Evolutionary conservation across 1,284 basidiomycete species (phyloP).

Genomic region (Tilletia horrida): DNA sequence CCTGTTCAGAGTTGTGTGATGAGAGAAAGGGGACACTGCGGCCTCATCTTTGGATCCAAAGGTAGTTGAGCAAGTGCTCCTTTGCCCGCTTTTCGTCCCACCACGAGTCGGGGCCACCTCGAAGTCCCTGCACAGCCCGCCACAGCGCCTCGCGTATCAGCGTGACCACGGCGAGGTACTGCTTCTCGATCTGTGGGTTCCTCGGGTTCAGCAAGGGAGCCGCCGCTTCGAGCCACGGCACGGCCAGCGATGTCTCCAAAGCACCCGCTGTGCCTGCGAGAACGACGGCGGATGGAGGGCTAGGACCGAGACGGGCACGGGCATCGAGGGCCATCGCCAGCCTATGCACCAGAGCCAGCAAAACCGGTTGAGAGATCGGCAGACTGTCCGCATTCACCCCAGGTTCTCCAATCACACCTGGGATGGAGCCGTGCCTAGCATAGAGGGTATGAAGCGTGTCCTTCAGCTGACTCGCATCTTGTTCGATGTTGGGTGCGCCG

Average conservation of each 20-base stretch:
- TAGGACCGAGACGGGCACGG: not conserved
- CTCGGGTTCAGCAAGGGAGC: not conserved
- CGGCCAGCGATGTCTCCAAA: not conserved
- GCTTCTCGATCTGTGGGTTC: conserved; percentile 6
- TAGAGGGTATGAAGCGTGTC: conserved; percentile 8
- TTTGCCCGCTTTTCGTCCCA: conserved; percentile 8
- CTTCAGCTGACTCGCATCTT: conserved; percentile 10
- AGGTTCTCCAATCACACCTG: not conserved
- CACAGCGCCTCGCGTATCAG: conserved; percentile 8
- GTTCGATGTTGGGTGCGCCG: conserved; percentile 14
- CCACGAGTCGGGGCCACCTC: not conserved
- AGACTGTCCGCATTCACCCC: not conserved
- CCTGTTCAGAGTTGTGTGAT: too few species aligned
- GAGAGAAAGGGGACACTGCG: not conserved
- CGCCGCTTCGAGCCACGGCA: conserved; percentile 3
- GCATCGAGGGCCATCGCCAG: conserved; percentile 17
- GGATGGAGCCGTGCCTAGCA: not conserved
- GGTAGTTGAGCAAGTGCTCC: conserved; percentile 10
- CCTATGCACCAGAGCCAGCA: conserved; percentile 20
- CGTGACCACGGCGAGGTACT: conserved; percentile 4
- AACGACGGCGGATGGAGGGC: not conserved
- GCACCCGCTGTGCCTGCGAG: not conserved
- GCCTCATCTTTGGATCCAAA: not conserved
- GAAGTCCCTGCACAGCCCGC: conserved; percentile 1
- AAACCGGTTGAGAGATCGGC: conserved; percentile 19